Evolutionary conservation across 176 grass and related monocot species (phyloP), one percentile per base, ranked within the genome.

Genomic region (Triticum timopheevii): DNA sequence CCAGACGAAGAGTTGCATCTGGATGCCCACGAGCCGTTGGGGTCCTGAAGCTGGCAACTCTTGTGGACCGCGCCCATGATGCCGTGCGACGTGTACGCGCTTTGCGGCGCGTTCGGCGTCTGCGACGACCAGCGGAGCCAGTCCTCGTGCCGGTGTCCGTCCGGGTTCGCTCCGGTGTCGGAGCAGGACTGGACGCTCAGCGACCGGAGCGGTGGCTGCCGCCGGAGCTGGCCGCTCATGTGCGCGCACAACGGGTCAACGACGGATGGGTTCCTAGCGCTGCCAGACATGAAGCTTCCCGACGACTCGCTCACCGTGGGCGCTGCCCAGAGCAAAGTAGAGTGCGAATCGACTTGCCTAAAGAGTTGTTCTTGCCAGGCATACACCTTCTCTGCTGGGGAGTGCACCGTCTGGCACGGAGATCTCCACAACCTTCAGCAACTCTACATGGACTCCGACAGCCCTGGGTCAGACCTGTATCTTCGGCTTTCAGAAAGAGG

Each of bases 331-430:
- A 69, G 33, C 75, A 39, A 19, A n/a, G 47, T 12, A 61, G 84
- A 69, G 49, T 86, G 84, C 11, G 33, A 86, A 49, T 16, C 24
- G 0, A 75, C 47, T 10, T 86, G 84, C 65, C 10, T 45, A 0
- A 79, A 45, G 7, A 80, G 71, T 50, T 86, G 76, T 10, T 86
- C 84, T 2, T 86, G 76, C 17, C 84, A 86, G 65, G 84, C 65
- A 1, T 86, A 86, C 65, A 28, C 76, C 6, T 86, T 79, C 76
- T 86, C 84, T 20, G 20, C 7, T 2, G 9, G 7, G 38, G 34
- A 35, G 34, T 35, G 34, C 34, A 35, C 4, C 34, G 34, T 35
- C 3, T 35, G 34, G 34, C 34, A 5, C 34, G 34, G 2, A 35
- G 34, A 35, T 2, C 34, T 35, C 34, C 3, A 4, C 34, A 35